Conservation (phyloP, 108 stramenopile genomes). For the Seminavis robusta region DNA sequence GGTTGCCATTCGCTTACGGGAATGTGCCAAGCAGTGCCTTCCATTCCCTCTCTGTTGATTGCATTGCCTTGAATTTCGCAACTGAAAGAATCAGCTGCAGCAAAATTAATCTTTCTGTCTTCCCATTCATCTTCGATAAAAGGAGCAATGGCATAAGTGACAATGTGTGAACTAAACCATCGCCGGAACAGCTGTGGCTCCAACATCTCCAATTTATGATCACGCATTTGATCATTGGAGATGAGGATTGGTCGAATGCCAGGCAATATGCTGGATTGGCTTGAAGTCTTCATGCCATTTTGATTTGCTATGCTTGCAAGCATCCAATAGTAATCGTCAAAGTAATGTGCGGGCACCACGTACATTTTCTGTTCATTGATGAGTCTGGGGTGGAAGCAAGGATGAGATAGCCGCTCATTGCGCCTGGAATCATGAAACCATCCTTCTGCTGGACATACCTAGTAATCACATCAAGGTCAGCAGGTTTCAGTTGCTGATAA, state of each 20-base stretch:
- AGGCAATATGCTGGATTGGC: slow-evolving; percentile 62
- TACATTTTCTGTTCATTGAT: slow-evolving; percentile 32
- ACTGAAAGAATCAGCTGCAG: slow-evolving; percentile 76
- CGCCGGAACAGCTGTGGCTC: slow-evolving; percentile 77
- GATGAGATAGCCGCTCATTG: too few relatives aligned
- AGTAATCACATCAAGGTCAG: slow-evolving; percentile 29
- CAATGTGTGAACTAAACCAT: slow-evolving; percentile 81
- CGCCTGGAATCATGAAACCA: too few relatives aligned
- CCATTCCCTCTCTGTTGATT: neutral
- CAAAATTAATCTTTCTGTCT: slow-evolving; percentile 69
- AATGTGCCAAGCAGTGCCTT: slow-evolving; percentile 70
- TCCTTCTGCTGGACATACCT: slow-evolving; percentile 32
- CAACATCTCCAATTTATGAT: slow-evolving; percentile 76
- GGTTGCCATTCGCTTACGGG: slow-evolving; percentile 84
- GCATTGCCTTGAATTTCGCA: slow-evolving; percentile 83
- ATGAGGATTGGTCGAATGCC: slow-evolving; percentile 76
- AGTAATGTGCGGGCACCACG: slow-evolving; percentile 55
- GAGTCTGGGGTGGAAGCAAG: slow-evolving; percentile 25
- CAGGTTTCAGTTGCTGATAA: slow-evolving; percentile 11
- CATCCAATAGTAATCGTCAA: slow-evolving; percentile 91
- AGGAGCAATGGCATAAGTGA: slow-evolving; percentile 78
- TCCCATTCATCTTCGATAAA: slow-evolving; percentile 54
- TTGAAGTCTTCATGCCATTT: slow-evolving; percentile 22
- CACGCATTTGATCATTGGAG: slow-evolving; percentile 84
- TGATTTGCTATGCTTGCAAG: slow-evolving; percentile 72